Base-by-base conservation (phyloP, 75 land plant species). In the Selaginella tamariscina region DNA sequence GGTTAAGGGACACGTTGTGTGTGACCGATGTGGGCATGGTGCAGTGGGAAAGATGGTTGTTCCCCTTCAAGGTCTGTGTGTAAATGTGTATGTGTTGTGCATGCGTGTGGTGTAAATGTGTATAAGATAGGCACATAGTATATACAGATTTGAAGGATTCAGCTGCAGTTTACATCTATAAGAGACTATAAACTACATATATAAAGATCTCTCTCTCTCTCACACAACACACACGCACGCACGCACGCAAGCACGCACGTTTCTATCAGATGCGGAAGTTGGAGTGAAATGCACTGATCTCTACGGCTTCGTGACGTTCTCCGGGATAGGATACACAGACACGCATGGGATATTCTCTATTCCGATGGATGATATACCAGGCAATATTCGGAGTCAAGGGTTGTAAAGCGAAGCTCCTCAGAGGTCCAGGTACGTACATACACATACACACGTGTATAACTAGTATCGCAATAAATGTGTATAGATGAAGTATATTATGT, bases 321-420 rank as follows among this genome's bases (percentile, higher is more conserved):
- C 62, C 27, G 62, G 24, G 8, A 21, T 59, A 2, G 62, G 62
- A 59, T 59, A 59, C 62, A 59, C 62, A 2, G n/a, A 59, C 26
- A 59, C 21, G 5, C 62, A 59, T n/a, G 62, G 62, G 8, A 21
- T 59, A 2, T 59, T 59, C 62, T 9, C 27, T 23, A 59, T 59
- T 23, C 27, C 62, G 8, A 59, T 59, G 62, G 62, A 59, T n/a
- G 62, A 59, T 5, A 59, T 59, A 8, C 62, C 62, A 59, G 62
- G n/a, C 27, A 5, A 59, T 59, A 5, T 59, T 23, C 26, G 62
- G 62, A 8, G 26, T 59, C 21, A 59, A 59, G 26, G 62, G 62
- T 9, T 59, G 62, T n/a, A 59, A 26, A 26, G 62, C 62, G 8
- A 59, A 21, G 26, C 62, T 59, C 8, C 21, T 59, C 9, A 5